Evolutionary conservation across 352 stramenopile species (phyloP).

Genomic region (Blastocystis sp.): DNA sequence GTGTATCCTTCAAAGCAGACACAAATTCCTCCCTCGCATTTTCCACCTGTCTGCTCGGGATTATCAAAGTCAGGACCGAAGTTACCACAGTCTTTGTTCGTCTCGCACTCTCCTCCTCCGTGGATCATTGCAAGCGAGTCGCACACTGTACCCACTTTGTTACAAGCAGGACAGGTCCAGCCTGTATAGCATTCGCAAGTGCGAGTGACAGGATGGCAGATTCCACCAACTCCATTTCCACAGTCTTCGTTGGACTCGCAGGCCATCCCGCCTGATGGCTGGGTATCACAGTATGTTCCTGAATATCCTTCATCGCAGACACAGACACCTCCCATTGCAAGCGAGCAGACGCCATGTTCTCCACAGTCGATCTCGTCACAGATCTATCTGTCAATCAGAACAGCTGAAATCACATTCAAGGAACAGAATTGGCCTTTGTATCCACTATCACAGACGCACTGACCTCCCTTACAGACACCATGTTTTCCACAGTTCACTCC

Average conservation of each 20-base stretch:
- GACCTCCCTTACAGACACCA: conserved; percentile 20
- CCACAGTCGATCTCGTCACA: conserved; percentile 42
- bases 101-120: conserved; percentile 5
- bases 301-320: conserved; percentile 48
- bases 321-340: conserved; percentile 7
- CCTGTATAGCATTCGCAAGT: conserved; percentile 59
- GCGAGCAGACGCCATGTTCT: conserved; percentile 35
- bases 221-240: conserved; percentile 38
- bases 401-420: background rate
- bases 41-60: conserved; percentile 36
- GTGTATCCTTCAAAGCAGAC: conserved; percentile 59
- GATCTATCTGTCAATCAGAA: background rate
- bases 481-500: conserved; percentile 57
- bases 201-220: conserved; percentile 23
- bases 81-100: conserved; percentile 52
- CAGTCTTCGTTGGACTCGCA: conserved; percentile 36
- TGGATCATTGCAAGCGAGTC: conserved; percentile 8
- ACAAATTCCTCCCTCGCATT: conserved; percentile 31
- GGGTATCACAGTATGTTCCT: conserved; percentile 30
- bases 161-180: conserved; percentile 46
- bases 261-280: background rate
- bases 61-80: conserved; percentile 54
- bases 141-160: conserved; percentile 30
- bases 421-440: conserved; percentile 23
- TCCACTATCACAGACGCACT: conserved; percentile 36